Evolutionary conservation across 805 yeast species (phyloP).

Genomic region (Spathaspora passalidarum): DNA sequence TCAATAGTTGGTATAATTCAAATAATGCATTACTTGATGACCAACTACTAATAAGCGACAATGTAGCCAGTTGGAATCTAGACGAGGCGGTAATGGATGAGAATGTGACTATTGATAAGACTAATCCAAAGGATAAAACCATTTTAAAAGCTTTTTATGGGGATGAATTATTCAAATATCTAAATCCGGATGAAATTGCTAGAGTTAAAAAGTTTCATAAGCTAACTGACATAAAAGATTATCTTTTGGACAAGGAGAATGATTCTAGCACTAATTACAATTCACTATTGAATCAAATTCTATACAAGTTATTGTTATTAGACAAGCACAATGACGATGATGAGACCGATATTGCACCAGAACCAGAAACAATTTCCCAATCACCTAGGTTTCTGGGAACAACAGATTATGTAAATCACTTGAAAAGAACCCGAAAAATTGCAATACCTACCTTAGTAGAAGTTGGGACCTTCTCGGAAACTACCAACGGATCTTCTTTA

Average conservation of each 20-base stretch:
- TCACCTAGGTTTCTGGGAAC: not conserved
- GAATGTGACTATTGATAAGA: not conserved
- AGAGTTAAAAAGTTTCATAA: slow-evolving; percentile 23
- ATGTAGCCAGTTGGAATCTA: slow-evolving; percentile 36
- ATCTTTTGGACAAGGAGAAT: slow-evolving; percentile 6
- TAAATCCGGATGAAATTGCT: slow-evolving; percentile 20
- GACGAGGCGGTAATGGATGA: slow-evolving; percentile 19
- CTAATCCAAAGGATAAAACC: slow-evolving; percentile 9
- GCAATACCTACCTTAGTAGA: slow-evolving; percentile 8
- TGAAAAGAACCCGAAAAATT: slow-evolving; percentile 6
- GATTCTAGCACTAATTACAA: not conserved
- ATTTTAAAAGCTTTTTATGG: slow-evolving; percentile 24
- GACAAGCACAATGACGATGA: not conserved
- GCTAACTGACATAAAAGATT: slow-evolving; percentile 11
- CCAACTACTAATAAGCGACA: slow-evolving; percentile 25
- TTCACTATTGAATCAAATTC: slow-evolving; percentile 6
- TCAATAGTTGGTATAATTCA: slow-evolving; percentile 19
- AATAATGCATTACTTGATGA: slow-evolving; percentile 10
- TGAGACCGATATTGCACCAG: not conserved
- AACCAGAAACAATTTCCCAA: not conserved
- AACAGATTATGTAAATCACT: slow-evolving; percentile 13
- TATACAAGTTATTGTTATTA: slow-evolving; percentile 7
- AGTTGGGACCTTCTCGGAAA: slow-evolving; percentile 9
- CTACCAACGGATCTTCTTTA: slow-evolving; percentile 18
- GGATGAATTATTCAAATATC: slow-evolving; percentile 25